phyloP scores from a whole-genome alignment of 2,329 filamentous ascomycete genomes.

The Pseudopyrenochaeta lycopersici region DNA sequence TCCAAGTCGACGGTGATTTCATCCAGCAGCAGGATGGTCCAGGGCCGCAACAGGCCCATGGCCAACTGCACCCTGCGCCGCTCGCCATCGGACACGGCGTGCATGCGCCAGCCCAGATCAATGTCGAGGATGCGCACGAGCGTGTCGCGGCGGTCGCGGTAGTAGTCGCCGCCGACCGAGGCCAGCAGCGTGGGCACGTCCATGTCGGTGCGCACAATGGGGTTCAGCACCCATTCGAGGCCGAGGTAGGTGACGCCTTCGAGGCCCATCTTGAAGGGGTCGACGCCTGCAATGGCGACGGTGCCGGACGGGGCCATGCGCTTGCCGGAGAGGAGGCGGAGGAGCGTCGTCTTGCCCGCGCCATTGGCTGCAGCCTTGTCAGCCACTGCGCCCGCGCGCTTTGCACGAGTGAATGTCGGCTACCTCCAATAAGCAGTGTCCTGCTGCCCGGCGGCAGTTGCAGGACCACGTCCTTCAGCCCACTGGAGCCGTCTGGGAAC shows the following conservation, averaged over 20 bases:
- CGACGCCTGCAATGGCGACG: conserved; percentile 81
- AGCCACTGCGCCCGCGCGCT: conserved; percentile 12
- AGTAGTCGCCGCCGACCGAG: conserved; percentile 86
- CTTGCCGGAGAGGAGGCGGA: conserved; percentile 93
- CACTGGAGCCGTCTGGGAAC: conserved; percentile 86
- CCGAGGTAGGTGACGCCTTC: conserved; percentile 97
- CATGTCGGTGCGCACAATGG: conserved; percentile 94
- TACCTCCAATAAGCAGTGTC: conserved; percentile 88
- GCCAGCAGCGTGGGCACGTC: conserved; percentile 85
- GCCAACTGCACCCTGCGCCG: conserved; percentile 89
- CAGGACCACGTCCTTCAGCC: conserved; percentile 77
- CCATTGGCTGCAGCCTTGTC: conserved; percentile 74
- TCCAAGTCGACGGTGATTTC: conserved; percentile 98
- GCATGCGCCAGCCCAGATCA: conserved; percentile 92
- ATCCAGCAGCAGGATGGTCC: conserved; percentile 89
- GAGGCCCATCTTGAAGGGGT: conserved; percentile 89
- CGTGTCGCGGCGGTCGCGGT: conserved; percentile 83
- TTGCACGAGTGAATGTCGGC: too few species aligned
- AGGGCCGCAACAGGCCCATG: conserved; percentile 92
- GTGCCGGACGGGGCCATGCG: conserved; percentile 81
- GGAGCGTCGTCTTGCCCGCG: conserved; percentile 94
- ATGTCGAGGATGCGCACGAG: conserved; percentile 89
- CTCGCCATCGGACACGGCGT: conserved; percentile 93
- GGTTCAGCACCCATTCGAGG: conserved; percentile 97
- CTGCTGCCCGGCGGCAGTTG: conserved; percentile 83